Base-by-base conservation (phyloP, 495 filamentous ascomycete species). In the Clohesyomyces aquaticus region DNA sequence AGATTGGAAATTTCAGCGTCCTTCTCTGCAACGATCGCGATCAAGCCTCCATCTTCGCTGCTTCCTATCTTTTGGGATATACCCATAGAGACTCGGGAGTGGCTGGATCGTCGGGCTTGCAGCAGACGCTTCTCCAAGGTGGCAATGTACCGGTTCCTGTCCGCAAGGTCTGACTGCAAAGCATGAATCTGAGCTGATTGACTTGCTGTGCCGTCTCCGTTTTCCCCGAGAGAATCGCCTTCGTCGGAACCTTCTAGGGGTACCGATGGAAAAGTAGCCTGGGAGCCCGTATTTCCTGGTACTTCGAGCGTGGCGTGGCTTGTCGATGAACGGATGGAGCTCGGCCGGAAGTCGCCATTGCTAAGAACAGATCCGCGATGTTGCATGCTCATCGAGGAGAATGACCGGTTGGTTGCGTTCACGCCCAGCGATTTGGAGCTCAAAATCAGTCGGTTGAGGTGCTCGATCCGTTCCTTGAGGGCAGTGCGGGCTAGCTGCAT, bases 401-500 rank as follows among this genome's bases (percentile, higher is more conserved):
- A 83, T 9, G 85, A 87, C 18, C 88, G 84, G 51, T 85, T 85
- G 21, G 79, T 76, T 6, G 32, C 32, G 74, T 98, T 98, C 47
- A 98, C 94, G 18, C 94, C 94, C 0, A 90, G 89, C 14, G 92
- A 96, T 71, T 97, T 96, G 16, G 94, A 98, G 71, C 89, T 93
- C 26, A 98, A 79, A 65, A 98, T 97, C 11, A 98, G 82, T 21
- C 94, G 88, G 75, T 97, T 98, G 4, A 98, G 83, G 77, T 98
- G 94, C 76, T 97, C 93, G 65, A 98, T 98, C 26, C 94, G 87
- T 76, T 98, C 93, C 70, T 98, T 98, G 51, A 98, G 76, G 4
- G 95, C 95, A 1, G 93, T 98, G 25, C 95, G 84, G 14, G 94
- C 94, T 26, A 98, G 82, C 73, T 98, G 94, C 87, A 98, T 98